phyloP scores from a whole-genome alignment of 257 asterid genomes.

The Osmanthus fragrans region DNA sequence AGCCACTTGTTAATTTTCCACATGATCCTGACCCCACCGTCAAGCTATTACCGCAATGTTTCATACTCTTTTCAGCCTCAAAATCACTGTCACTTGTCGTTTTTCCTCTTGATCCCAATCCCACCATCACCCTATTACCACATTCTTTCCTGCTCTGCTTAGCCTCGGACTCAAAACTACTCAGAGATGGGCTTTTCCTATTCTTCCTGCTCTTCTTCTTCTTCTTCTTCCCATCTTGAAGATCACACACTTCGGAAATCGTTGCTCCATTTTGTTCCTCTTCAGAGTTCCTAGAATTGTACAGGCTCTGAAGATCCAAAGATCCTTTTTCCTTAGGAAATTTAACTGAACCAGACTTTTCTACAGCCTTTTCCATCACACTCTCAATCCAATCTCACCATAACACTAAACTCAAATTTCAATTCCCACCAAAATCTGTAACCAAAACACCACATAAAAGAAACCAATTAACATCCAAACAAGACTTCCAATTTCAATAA shows the following conservation, averaged over 20 bases:
- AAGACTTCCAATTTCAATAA: conserved; percentile 21
- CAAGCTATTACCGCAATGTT: conserved; percentile 32
- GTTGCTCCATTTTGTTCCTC: conserved; percentile 40
- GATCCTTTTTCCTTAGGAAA: conserved; percentile 69
- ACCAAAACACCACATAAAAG: conserved; percentile 40
- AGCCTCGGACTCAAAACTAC: conserved; percentile 46
- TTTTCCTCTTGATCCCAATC: background rate
- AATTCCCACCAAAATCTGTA: conserved; percentile 73
- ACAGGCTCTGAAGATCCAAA: conserved; percentile 79
- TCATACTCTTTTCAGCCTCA: conserved; percentile 16
- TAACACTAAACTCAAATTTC: conserved; percentile 39
- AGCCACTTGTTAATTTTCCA: conserved; percentile 31
- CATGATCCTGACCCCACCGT: conserved; percentile 33
- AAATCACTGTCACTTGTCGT: background rate
- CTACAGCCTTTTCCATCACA: conserved; percentile 73
- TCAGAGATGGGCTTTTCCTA: conserved; percentile 51
- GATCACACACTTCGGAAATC: conserved; percentile 34
- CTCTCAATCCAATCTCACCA: conserved; percentile 46
- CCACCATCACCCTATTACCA: background rate
- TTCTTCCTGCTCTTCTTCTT: conserved; percentile 52
- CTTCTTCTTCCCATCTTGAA: conserved; percentile 39
- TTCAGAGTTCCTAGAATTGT: conserved; percentile 47
- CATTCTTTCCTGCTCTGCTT: conserved; percentile 52
- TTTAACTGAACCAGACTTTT: conserved; percentile 50
- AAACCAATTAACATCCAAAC: conserved; percentile 25